Evolutionary conservation across 148 eudicot genomes (phyloP).

Genomic region (Nyssa sinensis): DNA sequence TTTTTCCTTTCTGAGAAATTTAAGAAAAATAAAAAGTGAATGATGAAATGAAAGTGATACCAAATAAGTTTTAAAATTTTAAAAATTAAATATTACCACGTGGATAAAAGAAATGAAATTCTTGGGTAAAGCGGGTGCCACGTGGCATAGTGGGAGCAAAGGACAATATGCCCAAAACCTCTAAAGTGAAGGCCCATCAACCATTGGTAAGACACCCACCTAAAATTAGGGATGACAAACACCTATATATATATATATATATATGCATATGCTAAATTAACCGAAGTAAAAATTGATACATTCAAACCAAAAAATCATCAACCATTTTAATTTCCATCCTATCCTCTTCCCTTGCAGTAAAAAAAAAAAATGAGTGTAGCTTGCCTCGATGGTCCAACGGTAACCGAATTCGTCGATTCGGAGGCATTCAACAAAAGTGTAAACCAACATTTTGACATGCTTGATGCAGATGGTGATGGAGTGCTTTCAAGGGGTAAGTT

Average conservation of each 20-base stretch:
- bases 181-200: constrained; percentile 10
- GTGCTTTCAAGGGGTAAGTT: constrained; percentile 39
- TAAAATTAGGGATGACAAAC: not conserved
- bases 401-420: constrained; percentile 32
- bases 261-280: not conserved
- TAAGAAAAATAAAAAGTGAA: too few relatives aligned
- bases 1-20: not conserved
- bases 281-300: not conserved
- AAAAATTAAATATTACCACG: too few relatives aligned
- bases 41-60: not conserved
- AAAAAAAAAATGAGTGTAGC: constrained; percentile 29
- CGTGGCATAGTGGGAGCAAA: not conserved
- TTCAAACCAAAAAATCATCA: not conserved
- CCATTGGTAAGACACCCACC: constrained; percentile 2
- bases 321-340: too few relatives aligned
- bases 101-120: not conserved
- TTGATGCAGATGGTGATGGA: constrained; percentile 42
- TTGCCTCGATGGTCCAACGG: constrained; percentile 40
- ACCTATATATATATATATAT: not conserved
- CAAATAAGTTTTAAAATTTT: not conserved
- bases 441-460: constrained; percentile 33
- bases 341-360: too few relatives aligned
- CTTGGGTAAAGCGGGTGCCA: constrained; percentile 1
- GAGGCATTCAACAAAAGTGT: constrained; percentile 35
- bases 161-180: not conserved